Evolutionary conservation across 2,329 filamentous ascomycete genomes (phyloP).

Genomic region (Podosphaera aphanis): DNA sequence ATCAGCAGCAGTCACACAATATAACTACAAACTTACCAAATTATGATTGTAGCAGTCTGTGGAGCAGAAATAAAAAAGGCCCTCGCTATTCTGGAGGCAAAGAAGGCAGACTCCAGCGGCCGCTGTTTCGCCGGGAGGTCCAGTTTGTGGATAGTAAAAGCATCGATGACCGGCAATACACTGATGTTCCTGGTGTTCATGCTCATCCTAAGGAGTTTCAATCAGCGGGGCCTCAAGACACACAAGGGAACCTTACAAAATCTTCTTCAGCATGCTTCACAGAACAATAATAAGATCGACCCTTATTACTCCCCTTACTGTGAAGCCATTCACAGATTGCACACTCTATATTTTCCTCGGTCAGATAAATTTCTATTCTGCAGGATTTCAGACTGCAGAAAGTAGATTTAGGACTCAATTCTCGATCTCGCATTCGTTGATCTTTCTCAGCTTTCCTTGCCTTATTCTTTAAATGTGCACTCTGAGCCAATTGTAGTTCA

Average conservation of each 20-base stretch:
- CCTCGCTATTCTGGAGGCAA: slow-evolving; percentile 4
- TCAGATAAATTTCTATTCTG: slow-evolving; percentile 8
- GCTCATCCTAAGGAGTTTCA: slow-evolving; percentile 5
- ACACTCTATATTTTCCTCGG: slow-evolving; percentile 10
- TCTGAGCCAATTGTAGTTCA: slow-evolving; percentile 13
- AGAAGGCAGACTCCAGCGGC: slow-evolving; percentile 8
- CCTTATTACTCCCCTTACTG: slow-evolving; percentile 5
- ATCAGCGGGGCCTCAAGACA: neutral
- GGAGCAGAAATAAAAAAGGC: slow-evolving; percentile 11
- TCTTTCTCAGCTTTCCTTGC: slow-evolving; percentile 11
- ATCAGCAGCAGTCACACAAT: neutral
- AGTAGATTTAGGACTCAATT: slow-evolving; percentile 4
- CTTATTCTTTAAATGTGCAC: slow-evolving; percentile 12
- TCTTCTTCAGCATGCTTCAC: slow-evolving; percentile 11
- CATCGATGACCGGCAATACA: slow-evolving; percentile 9
- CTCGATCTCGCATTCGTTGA: slow-evolving; percentile 5
- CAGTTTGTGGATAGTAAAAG: slow-evolving; percentile 6
- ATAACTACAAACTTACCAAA: slow-evolving; percentile 4
- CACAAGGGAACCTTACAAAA: slow-evolving; percentile 6
- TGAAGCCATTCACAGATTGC: slow-evolving; percentile 13
- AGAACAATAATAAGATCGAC: slow-evolving; percentile 10
- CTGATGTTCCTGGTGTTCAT: slow-evolving; percentile 8
- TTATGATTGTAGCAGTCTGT: slow-evolving; percentile 9
- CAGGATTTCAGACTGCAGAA: slow-evolving; percentile 9
- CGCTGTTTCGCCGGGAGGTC: slow-evolving; percentile 5